Percentiles rank a stretch among this genome's conserved stretches.
Evolutionary conservation across 306 rosid species (phyloP).

Genomic region (Morella rubra): DNA sequence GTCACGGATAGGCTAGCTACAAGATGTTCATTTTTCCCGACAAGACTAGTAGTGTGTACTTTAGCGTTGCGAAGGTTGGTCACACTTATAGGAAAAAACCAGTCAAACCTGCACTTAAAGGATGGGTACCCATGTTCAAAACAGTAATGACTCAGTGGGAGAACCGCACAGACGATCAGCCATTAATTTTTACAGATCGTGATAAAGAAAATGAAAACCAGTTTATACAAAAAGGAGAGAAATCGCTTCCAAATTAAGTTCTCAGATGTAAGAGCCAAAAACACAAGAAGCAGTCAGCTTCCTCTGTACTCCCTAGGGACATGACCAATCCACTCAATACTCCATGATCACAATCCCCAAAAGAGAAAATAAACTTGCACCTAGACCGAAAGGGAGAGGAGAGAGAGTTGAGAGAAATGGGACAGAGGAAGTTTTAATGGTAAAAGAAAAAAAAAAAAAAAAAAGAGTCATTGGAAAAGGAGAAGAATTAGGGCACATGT

Average conservation of each 20-base stretch:
- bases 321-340: not conserved
- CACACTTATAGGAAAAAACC: constrained; percentile 10
- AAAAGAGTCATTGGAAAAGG: not conserved
- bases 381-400: not conserved
- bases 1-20: constrained; percentile 24
- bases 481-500: not conserved
- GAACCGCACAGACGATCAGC: constrained; percentile 23
- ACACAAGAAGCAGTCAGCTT: constrained; percentile 17
- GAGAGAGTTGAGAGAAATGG: no score
- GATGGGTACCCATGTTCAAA: constrained; percentile 54
- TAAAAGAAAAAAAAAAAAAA: not conserved
- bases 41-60: constrained; percentile 22
- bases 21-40: constrained; percentile 37
- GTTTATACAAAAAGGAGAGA: constrained; percentile 13
- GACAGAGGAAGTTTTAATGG: not conserved
- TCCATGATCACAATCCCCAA: constrained; percentile 1
- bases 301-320: not conserved
- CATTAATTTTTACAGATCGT: no score
- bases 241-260: not conserved
- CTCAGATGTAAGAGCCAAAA: constrained; percentile 19
- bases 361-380: not conserved
- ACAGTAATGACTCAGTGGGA: constrained; percentile 24
- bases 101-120: constrained; percentile 49
- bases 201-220: not conserved
- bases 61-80: constrained; percentile 35